Evolutionary conservation across 176 grass and related monocot species (phyloP), one percentile per base, ranked within the genome.

Genomic region (Avena insularis): DNA sequence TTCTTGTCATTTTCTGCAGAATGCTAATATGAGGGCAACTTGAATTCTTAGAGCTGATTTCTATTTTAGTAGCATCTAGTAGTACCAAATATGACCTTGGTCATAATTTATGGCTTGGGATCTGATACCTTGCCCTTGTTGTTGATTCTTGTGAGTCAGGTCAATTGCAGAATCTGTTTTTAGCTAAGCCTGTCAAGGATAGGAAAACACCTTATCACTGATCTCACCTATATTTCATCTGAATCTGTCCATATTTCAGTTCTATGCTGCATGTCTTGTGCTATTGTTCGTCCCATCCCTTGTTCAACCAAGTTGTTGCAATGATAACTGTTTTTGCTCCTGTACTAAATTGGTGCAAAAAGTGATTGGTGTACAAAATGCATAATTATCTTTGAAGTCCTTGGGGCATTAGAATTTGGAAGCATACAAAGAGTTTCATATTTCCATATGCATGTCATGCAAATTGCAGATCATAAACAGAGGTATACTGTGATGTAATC

Each of bases 231-330:
- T 25, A 6, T n/a, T 66, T 67, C 25, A 49, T 2, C 12, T 29
- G 8, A 75, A 82, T 11, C 56, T 40, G 29, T 77, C 21, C 21
- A 20, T 8, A 7, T 53, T 54, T 65, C 17, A 47, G n/a, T 17
- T 89, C 27, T 29, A 54, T 40, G 4, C 4, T 25, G 15, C 3
- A 33, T 89, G 35, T 19, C 1, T 48, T 48, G 9, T 23, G 0
- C 6, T 48, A 20, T 15, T 58, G 2, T 75, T 73, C 45, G 12
- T 2, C 6, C 2, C 13, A 21, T 29, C 36, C 6, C 12, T 55
- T 86, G 33, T n/a, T 78, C 80, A 53, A 71, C 25, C 40, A 64
- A 25, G 17, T 33, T 89, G 16, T 67, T 78, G n/a, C 31, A 25
- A 12, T 71, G 2, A 3, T 54, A 76, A 0, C 21, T 8, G 7